These are phyloP conservation scores for Blastobotrys arbuscula DNA, from an alignment of 1,139 yeast species.

Conservation along the genomic window DNA sequence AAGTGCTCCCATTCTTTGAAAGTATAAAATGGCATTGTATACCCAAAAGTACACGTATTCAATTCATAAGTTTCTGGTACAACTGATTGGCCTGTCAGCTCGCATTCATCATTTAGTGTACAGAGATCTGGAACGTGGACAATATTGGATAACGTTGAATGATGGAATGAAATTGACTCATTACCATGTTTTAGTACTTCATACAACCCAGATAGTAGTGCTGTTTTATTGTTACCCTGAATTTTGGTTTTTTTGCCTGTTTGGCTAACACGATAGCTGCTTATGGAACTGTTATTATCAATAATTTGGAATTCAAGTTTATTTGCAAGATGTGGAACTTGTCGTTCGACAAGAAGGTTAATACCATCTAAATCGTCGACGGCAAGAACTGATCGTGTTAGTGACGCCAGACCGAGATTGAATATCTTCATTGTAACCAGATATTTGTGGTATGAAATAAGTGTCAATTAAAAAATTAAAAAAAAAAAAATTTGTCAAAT, in stretches of 20 bases:
- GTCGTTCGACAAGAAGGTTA: conserved; percentile 5
- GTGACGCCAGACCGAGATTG: background rate
- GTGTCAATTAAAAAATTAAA: background rate
- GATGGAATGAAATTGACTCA: conserved; percentile 19
- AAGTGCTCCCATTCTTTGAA: conserved; percentile 20
- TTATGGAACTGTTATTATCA: background rate
- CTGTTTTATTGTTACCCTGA: conserved; percentile 17
- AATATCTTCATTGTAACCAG: background rate
- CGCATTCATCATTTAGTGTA: background rate
- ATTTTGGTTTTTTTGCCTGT: conserved; percentile 7
- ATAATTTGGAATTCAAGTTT: conserved; percentile 5
- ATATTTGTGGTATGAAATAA: too few species aligned
- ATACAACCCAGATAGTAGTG: conserved; percentile 17
- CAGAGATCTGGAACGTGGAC: conserved; percentile 14
- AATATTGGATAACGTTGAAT: conserved; percentile 13
- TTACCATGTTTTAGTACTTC: conserved; percentile 11
- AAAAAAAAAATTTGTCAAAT: background rate
- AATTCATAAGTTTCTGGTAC: conserved; percentile 19
- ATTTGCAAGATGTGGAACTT: conserved; percentile 4
- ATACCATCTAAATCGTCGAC: conserved; percentile 4
- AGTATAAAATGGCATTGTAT: conserved; percentile 18
- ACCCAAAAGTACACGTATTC: conserved; percentile 21
- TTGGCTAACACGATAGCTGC: conserved; percentile 6
- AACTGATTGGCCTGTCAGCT: conserved; percentile 13
- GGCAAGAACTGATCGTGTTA: background rate